Conservation (phyloP, 116 monocot genomes). For the Cymodocea nodosa region DNA sequence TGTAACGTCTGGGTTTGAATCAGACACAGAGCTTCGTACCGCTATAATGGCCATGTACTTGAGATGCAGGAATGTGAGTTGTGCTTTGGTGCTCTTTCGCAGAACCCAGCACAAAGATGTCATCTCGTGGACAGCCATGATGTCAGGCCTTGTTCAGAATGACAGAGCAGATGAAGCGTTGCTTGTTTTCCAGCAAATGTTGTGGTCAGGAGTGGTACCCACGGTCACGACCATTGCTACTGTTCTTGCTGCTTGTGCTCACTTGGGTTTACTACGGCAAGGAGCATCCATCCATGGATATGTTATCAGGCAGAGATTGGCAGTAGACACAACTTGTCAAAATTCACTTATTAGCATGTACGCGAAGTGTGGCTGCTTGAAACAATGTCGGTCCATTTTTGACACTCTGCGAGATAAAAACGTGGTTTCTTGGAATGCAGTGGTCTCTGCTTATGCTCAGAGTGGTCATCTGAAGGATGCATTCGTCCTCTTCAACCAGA, state of each 20-base stretch:
- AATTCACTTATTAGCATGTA: slow-evolving; percentile 64
- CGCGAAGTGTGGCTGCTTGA: slow-evolving; percentile 36
- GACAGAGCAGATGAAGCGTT: slow-evolving; percentile 30
- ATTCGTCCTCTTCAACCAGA: slow-evolving; percentile 25
- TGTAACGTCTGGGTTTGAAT: slow-evolving; percentile 27
- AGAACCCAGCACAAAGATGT: slow-evolving; percentile 23
- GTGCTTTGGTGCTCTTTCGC: slow-evolving; percentile 33
- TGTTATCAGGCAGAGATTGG: slow-evolving; percentile 16
- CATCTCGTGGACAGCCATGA: slow-evolving; percentile 50
- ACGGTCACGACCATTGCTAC: slow-evolving; percentile 29
- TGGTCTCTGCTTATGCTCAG: slow-evolving; percentile 44
- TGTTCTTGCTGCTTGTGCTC: slow-evolving; percentile 37
- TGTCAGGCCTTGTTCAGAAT: slow-evolving; percentile 50
- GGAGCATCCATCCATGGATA: slow-evolving; percentile 57
- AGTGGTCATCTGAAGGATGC: slow-evolving; percentile 28
- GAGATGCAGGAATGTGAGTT: slow-evolving; percentile 9
- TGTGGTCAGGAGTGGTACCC: slow-evolving; percentile 16
- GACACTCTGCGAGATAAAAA: slow-evolving; percentile 33
- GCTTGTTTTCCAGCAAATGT: slow-evolving; percentile 28
- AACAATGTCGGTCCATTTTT: slow-evolving; percentile 18
- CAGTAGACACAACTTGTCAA: slow-evolving; percentile 21
- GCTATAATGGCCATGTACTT: slow-evolving; percentile 45
- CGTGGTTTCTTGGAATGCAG: slow-evolving; percentile 47
- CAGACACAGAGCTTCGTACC: slow-evolving; percentile 33
- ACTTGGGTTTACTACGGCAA: slow-evolving; percentile 14